Evolutionary conservation across 1,284 basidiomycete genomes (phyloP), one percentile per base, ranked within the genome.

Genomic region (Ustilago nuda): DNA sequence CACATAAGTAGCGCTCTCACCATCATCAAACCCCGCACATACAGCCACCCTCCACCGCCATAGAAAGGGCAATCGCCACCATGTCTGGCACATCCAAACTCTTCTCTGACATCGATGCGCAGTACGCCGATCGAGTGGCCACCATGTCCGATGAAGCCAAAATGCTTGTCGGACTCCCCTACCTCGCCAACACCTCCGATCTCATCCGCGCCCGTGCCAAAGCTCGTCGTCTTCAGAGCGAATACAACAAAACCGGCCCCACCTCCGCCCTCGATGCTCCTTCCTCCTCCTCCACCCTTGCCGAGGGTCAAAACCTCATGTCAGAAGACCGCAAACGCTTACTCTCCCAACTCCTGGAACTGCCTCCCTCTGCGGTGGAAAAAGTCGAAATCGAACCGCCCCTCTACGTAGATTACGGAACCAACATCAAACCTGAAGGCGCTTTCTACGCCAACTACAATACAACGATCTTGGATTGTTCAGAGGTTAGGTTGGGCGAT

Each of bases 341-440:
- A 27, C 66, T 77, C 33, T 61, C 67, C 4, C 46, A 63, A 17
- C 61, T 77, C 30, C 57, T 77, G 32, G 57, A 61, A 23, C 19
- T 70, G 12, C 64, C 71, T 1, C 19, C 33, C 3, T 23, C n/a
- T 3, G 45, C 23, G 6, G 53, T 70, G 12, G 51, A 39, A 1
- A 66, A 61, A 17, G 52, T 76, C 27, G 67, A 70, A 30, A 61
- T 78, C 56, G 72, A 75, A 45, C 76, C 72, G 0, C 76, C 76
- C 13, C 75, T 78, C 6, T 73, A 54, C 48, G 66, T 69, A 56
- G 80, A 83, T 58, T 82, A 79, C 33, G 82, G 82, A 17, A 74
- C 72, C 41, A 83, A 83, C 65, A 81, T 83, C 67, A 76, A 76
- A 41, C 73, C 78, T 23, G 75, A 80, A 50, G 82, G 81, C 35